phyloP scores from a whole-genome alignment of 495 filamentous ascomycete species.

The Podospora anserina region DNA sequence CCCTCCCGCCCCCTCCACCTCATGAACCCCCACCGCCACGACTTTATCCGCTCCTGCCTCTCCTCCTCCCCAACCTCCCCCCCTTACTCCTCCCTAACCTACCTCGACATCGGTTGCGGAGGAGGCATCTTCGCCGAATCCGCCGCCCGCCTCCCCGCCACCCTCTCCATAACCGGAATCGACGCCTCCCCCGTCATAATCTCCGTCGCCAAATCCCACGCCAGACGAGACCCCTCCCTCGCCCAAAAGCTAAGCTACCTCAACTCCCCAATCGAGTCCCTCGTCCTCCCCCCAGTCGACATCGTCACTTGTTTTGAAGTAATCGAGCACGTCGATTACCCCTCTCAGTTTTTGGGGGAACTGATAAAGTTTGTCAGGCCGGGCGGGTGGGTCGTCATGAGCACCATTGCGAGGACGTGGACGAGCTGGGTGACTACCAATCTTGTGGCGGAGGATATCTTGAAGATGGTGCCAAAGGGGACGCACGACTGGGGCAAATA shows the following conservation, averaged over 20 bases:
- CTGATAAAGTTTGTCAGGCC: conserved; percentile 74
- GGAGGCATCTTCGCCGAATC: conserved; percentile 95
- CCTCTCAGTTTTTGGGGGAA: conserved; percentile 63
- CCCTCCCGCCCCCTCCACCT: conserved; percentile 88
- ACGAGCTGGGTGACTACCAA: conserved; percentile 89
- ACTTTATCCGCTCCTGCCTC: conserved; percentile 77
- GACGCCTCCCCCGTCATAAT: conserved; percentile 82
- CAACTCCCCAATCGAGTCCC: conserved; percentile 66
- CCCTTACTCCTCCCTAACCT: conserved; percentile 47
- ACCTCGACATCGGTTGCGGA: conserved; percentile 93
- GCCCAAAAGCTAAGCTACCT: conserved; percentile 63
- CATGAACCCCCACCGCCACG: conserved; percentile 95
- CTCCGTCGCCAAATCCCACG: conserved; percentile 72
- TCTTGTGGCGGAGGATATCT: conserved; percentile 82
- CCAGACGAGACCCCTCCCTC: conserved; percentile 61
- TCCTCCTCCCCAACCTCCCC: conserved; percentile 22
- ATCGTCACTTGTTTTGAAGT: conserved; percentile 90
- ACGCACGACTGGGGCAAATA: conserved; percentile 97
- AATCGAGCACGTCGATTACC: conserved; percentile 79
- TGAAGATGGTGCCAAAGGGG: conserved; percentile 82
- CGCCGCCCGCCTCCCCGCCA: conserved; percentile 70
- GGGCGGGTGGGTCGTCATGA: conserved; percentile 87
- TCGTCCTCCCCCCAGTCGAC: conserved; percentile 59
- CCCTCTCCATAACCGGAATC: conserved; percentile 70
- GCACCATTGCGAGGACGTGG: conserved; percentile 86